A percentile compares a stretch with the other conserved stretches of the same genome.
These are phyloP conservation scores for Trichoderma breve DNA, from an alignment of 2,329 filamentous ascomycete species.

Conservation along the genomic window DNA sequence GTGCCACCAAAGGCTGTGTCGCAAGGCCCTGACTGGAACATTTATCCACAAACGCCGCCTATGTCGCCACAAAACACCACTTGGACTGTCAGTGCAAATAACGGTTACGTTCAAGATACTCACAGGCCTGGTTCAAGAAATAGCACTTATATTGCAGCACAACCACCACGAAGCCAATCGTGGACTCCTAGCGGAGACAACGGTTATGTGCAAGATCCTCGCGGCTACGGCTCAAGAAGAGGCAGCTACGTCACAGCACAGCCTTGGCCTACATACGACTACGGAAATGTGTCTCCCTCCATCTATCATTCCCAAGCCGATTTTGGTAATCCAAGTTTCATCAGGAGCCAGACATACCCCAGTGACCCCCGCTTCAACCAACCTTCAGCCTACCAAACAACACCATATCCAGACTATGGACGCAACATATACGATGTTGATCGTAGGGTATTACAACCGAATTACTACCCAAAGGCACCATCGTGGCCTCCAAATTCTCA, in stretches of 20 bases:
- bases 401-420: not conserved
- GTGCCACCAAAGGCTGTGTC: not conserved
- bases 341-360: not conserved
- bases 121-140: not conserved
- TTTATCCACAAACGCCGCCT: not conserved
- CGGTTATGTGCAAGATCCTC: not conserved
- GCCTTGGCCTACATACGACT: not conserved
- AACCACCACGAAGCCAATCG: not conserved
- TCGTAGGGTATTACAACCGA: too few species aligned
- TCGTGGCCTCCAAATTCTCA: not conserved
- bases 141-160: not conserved
- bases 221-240: not conserved
- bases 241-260: not conserved
- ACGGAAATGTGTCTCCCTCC: not conserved
- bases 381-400: not conserved
- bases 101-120: not conserved
- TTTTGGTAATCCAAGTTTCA: not conserved
- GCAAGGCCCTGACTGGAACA: not conserved
- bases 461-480: not conserved
- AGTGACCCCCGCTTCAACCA: not conserved
- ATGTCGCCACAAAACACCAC: not conserved
- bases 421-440: not conserved
- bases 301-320: not conserved
- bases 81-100: not conserved
- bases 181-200: too few species aligned